Percentiles rank a stretch among this genome's conserved stretches.
Conservation (phyloP, 2,329 filamentous ascomycete species). For the Fusarium pilosicola region DNA sequence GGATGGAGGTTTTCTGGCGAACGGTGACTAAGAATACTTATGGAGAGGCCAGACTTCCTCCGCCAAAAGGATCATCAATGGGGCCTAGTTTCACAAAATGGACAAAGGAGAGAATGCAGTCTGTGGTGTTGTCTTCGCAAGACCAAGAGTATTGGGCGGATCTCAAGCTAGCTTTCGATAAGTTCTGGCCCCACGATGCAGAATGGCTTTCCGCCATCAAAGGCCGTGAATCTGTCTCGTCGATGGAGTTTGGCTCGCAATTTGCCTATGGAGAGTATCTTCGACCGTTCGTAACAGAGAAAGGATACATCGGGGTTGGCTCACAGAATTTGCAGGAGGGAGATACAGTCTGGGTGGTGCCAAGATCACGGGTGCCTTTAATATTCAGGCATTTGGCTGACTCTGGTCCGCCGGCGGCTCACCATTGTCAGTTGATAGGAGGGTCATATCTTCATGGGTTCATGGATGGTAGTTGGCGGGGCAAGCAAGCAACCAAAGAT, state of each 20-base stretch:
- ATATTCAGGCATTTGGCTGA: neutral
- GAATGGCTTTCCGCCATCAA: neutral
- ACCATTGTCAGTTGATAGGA: neutral
- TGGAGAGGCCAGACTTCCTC: neutral
- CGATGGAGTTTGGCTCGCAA: neutral
- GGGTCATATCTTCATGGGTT: neutral
- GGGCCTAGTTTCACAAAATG: neutral
- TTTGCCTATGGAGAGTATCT: neutral
- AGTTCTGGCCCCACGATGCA: neutral
- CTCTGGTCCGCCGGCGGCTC: rapidly evolving
- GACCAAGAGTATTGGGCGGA: neutral
- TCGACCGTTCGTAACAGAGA: neutral
- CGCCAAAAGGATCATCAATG: neutral
- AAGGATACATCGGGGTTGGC: neutral
- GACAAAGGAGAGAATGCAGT: neutral
- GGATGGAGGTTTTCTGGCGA: neutral
- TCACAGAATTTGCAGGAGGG: neutral
- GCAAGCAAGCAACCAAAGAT: neutral
- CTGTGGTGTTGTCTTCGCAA: neutral
- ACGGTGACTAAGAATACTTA: neutral
- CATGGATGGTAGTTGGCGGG: neutral
- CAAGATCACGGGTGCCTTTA: neutral
- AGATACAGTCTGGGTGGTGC: neutral
- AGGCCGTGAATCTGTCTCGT: neutral
- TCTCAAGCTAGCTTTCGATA: neutral